Conservation (phyloP, 345 rosid species). For the Bruguiera parviflora region DNA sequence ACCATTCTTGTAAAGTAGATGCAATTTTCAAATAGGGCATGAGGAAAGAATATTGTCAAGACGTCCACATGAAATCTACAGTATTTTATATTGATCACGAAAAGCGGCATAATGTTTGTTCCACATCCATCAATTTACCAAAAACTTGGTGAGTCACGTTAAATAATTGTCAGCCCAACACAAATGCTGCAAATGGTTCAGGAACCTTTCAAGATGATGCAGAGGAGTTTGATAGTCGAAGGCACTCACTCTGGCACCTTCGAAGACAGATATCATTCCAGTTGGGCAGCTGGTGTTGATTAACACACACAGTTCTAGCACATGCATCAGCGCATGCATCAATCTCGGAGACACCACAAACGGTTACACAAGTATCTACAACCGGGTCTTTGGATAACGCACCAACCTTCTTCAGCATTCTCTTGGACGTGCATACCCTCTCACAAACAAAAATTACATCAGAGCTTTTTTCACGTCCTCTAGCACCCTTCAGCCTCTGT, state of each 20-base stretch:
- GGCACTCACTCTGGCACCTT: conserved; percentile 81
- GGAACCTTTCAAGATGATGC: conserved; percentile 21
- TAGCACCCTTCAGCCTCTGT: conserved; percentile 62
- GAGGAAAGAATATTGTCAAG: too few relatives aligned
- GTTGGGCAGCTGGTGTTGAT: conserved; percentile 84
- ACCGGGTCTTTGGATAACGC: conserved; percentile 79
- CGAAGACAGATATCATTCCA: conserved; percentile 85
- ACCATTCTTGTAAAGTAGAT: too few relatives aligned
- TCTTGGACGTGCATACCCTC: conserved; percentile 86
- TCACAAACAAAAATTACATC: conserved; percentile 86
- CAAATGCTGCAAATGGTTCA: not conserved
- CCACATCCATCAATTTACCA: conserved; percentile 1
- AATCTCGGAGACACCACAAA: conserved; percentile 83
- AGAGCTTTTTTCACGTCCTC: conserved; percentile 78
- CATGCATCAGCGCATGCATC: conserved; percentile 94
- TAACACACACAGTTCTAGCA: conserved; percentile 75
- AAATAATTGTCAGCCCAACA: not conserved
- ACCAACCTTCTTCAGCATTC: conserved; percentile 82
- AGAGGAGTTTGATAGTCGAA: conserved; percentile 46
- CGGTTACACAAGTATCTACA: conserved; percentile 75
- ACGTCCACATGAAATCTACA: too few relatives aligned
- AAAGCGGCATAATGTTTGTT: not conserved
- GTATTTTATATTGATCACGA: not conserved
- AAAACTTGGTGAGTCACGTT: not conserved
- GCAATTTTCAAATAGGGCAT: too few relatives aligned